These are phyloP conservation scores for Calcarisporium arbuscula DNA, from an alignment of 2,329 filamentous ascomycete species.

Conservation along the genomic window DNA sequence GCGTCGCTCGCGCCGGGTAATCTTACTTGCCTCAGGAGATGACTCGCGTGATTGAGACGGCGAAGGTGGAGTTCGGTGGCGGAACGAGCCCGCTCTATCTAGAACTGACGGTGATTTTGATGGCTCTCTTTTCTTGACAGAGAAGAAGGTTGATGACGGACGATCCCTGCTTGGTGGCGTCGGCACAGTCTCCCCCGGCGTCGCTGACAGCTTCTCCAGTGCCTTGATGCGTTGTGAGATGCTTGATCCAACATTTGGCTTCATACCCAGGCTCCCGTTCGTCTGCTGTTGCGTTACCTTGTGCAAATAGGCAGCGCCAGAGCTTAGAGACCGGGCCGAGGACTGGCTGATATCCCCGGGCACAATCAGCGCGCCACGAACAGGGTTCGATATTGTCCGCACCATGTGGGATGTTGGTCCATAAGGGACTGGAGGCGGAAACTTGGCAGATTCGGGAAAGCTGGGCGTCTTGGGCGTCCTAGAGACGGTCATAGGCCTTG, in stretches of 20 bases:
- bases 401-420: slow-evolving; percentile 20
- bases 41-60: slow-evolving; percentile 37
- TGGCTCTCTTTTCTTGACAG: slow-evolving; percentile 46
- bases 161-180: slow-evolving; percentile 25
- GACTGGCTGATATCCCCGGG: slow-evolving; percentile 41
- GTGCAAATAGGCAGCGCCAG: slow-evolving; percentile 50
- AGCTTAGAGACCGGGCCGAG: slow-evolving; percentile 48
- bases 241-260: slow-evolving; percentile 77
- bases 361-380: slow-evolving; percentile 36
- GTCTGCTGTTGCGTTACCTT: slow-evolving; percentile 46
- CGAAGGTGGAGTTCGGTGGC: slow-evolving; percentile 21
- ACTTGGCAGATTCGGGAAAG: slow-evolving; percentile 35
- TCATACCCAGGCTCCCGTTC: slow-evolving; percentile 47
- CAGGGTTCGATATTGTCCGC: slow-evolving; percentile 43
- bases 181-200: slow-evolving; percentile 18
- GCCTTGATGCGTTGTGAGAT: slow-evolving; percentile 95
- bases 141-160: slow-evolving; percentile 51
- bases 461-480: slow-evolving; percentile 76
- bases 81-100: slow-evolving; percentile 36
- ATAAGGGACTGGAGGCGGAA: no score
- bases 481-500: slow-evolving; percentile 70
- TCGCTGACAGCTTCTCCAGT: slow-evolving; percentile 67
- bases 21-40: slow-evolving; percentile 36
- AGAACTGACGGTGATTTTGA: slow-evolving; percentile 39
- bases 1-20: slow-evolving; percentile 32